These are phyloP conservation scores for Stentor roeselii DNA, from an alignment of 73 alveolate genomes.

Conservation along the genomic window DNA sequence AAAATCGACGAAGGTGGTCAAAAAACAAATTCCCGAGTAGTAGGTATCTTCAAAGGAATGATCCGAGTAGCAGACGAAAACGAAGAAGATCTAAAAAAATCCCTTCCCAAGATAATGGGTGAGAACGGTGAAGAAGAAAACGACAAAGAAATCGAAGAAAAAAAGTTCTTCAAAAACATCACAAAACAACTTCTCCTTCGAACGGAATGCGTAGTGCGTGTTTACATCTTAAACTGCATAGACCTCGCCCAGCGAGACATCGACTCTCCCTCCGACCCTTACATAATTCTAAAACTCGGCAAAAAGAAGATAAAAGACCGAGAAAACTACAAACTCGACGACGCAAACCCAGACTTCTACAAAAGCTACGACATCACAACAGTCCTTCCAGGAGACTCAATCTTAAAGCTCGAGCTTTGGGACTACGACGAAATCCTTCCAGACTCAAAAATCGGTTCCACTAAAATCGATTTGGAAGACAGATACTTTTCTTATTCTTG, in stretches of 20 bases:
- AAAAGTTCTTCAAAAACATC: constrained; percentile 24
- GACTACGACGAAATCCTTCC: constrained; percentile 85
- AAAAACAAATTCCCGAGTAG: constrained; percentile 31
- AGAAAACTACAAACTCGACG: constrained; percentile 62
- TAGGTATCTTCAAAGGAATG: constrained; percentile 55
- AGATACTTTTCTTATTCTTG: constrained; percentile 87
- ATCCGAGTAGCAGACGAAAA: constrained; percentile 27
- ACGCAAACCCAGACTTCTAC: constrained; percentile 79
- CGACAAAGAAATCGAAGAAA: constrained; percentile 15
- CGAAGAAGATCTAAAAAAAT: background rate
- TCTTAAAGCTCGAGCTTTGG: constrained; percentile 66
- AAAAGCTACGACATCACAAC: constrained; percentile 73
- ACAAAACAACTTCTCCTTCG: constrained; percentile 40
- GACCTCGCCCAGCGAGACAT: constrained; percentile 82
- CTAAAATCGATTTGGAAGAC: constrained; percentile 89
- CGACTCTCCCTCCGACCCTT: constrained; percentile 85
- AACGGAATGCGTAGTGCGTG: constrained; percentile 69
- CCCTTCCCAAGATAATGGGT: background rate
- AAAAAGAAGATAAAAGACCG: constrained; percentile 66
- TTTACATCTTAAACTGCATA: constrained; percentile 67
- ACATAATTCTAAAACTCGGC: constrained; percentile 65
- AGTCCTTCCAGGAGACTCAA: constrained; percentile 82
- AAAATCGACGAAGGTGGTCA: background rate
- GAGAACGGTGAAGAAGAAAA: constrained; percentile 7
- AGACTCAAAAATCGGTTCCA: constrained; percentile 83